Percentiles rank a stretch among this genome's conserved stretches.
Conservation (phyloP, 345 rosid genomes). For the Populus tremula region DNA sequence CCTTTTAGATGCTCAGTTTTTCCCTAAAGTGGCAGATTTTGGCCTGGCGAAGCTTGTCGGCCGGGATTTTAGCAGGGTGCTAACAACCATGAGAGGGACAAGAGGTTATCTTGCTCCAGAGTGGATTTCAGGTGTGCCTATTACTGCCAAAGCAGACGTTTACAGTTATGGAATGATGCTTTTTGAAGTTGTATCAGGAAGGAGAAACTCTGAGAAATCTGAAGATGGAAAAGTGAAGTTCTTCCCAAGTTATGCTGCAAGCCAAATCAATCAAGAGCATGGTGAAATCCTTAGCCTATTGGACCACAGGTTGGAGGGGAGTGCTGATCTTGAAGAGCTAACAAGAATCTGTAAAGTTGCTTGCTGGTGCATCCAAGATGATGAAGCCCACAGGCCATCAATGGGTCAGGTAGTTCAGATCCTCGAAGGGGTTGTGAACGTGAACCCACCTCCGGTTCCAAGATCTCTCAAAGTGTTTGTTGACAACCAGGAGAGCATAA, state of each 20-base stretch:
- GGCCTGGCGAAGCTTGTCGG: constrained; percentile 85
- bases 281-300: constrained; percentile 49
- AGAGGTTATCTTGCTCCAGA: constrained; percentile 90
- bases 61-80: constrained; percentile 74
- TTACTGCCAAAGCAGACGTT: constrained; percentile 80
- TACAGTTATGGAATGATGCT: constrained; percentile 94
- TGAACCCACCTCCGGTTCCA: constrained; percentile 56
- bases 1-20: constrained; percentile 56
- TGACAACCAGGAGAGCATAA: constrained; percentile 29
- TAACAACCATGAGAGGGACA: constrained; percentile 83
- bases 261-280: constrained; percentile 31
- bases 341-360: constrained; percentile 59
- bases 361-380: constrained; percentile 87
- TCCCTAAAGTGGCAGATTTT: constrained; percentile 84
- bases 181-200: constrained; percentile 72
- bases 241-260: constrained; percentile 67
- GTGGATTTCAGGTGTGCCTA: constrained; percentile 84
- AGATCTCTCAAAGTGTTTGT: constrained; percentile 52
- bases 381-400: constrained; percentile 64
- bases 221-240: constrained; percentile 45
- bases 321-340: constrained; percentile 59
- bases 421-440: constrained; percentile 67
- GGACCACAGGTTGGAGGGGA: constrained; percentile 46
- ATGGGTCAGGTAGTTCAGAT: constrained; percentile 88
- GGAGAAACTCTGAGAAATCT: constrained; percentile 59